A percentile compares a stretch with the other conserved stretches of the same genome.
Conservation (phyloP, 495 filamentous ascomycete species). For the Oleoguttula mirabilis region DNA sequence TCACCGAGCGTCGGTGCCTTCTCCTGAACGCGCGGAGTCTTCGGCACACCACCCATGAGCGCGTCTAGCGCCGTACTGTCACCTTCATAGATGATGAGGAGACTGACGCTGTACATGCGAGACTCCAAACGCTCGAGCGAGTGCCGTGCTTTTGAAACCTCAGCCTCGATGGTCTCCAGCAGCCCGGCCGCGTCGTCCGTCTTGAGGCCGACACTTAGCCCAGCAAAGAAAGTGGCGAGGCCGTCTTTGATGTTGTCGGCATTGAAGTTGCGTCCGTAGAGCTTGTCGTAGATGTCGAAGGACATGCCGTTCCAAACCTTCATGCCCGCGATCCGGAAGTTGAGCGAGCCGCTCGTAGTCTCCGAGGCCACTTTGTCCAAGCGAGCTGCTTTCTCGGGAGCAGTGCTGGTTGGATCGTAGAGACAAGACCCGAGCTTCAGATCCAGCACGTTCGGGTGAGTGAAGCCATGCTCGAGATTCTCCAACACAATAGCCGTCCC, state of each 20-base stretch:
- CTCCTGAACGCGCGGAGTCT: conserved; percentile 44
- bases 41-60: conserved; percentile 25
- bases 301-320: conserved; percentile 67
- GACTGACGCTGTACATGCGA: conserved; percentile 84
- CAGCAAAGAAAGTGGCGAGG: conserved; percentile 37
- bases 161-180: conserved; percentile 50
- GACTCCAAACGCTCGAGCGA: conserved; percentile 66
- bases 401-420: conserved; percentile 78
- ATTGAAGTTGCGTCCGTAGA: conserved; percentile 68
- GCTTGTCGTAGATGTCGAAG: conserved; percentile 73
- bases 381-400: conserved; percentile 58
- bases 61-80: conserved; percentile 45
- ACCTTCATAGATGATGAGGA: conserved; percentile 88
- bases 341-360: conserved; percentile 70
- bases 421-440: conserved; percentile 78
- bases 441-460: conserved; percentile 83
- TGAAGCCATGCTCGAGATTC: conserved; percentile 73
- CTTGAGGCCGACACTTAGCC: conserved; percentile 4
- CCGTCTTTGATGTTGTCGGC: conserved; percentile 59
- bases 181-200: conserved; percentile 36
- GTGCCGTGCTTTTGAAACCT: conserved; percentile 51
- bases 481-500: conserved; percentile 73
- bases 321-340: conserved; percentile 90
- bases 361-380: conserved; percentile 67
- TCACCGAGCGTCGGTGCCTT: conserved; percentile 18